phyloP scores from a whole-genome alignment of 768 basidiomycete species.

The Lactarius indigo region DNA sequence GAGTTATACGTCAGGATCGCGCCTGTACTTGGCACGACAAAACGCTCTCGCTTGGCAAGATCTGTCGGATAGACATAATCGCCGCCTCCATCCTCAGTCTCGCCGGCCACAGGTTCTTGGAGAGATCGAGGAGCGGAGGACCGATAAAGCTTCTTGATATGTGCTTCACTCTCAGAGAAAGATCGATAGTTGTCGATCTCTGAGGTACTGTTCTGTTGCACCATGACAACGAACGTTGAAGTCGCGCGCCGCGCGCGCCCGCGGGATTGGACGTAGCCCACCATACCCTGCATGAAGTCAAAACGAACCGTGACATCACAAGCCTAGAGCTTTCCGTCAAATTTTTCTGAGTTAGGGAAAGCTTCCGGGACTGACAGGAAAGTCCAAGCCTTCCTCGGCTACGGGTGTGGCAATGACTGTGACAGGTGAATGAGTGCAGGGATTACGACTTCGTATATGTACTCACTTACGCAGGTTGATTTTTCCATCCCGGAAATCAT shows the following conservation, averaged over 20 bases:
- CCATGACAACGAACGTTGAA: conserved; percentile 81
- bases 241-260: conserved; percentile 76
- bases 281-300: conserved; percentile 77
- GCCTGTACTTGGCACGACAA: conserved; percentile 64
- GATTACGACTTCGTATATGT: not conserved
- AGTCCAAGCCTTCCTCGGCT: conserved; percentile 90
- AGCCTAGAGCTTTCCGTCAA: conserved; percentile 42
- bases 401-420: conserved; percentile 80
- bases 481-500: conserved; percentile 57
- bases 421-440: not conserved
- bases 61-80: conserved; percentile 48
- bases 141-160: conserved; percentile 62
- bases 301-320: conserved; percentile 87
- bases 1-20: conserved; percentile 80
- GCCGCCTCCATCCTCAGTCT: conserved; percentile 31
- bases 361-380: conserved; percentile 51
- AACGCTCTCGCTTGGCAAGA: conserved; percentile 65
- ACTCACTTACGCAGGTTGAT: conserved; percentile 64
- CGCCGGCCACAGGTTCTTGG: conserved; percentile 41
- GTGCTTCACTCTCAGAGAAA: conserved; percentile 59
- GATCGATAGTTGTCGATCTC: conserved; percentile 56
- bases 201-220: conserved; percentile 54
- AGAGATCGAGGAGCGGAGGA: conserved; percentile 36
- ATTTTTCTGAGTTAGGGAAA: not conserved
- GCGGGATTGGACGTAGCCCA: conserved; percentile 85